Base-by-base conservation (phyloP, 2,329 filamentous ascomycete species). In the Diaporthe sp. region DNA sequence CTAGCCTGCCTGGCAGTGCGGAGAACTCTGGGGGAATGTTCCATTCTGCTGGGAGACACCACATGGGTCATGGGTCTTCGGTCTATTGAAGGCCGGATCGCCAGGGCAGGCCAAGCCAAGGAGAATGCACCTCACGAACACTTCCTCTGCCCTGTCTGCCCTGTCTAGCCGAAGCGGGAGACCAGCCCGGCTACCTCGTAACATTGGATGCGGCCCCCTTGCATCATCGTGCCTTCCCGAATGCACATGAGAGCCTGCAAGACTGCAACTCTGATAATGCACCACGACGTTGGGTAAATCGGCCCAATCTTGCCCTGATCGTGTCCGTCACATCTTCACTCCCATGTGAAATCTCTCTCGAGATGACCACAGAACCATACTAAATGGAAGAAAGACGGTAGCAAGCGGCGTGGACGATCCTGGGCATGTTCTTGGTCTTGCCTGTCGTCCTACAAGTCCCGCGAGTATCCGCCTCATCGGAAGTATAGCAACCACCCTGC, bases 1-100 rank as follows among this genome's bases (percentile, higher is more conserved):
- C 64, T 68, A 68, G 64, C 33, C 45, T 40, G 47, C 9, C 64
- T 54, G 40, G 64, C 33, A 22, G 64, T 68, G 64, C 64, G 64
- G 64, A 68, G 64, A 68, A 68, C 22, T 68, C 64, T 68, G 64
- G 64, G 64, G 64, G 40, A 47, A 54, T 28, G 64, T 33, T 40
- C 64, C 64, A 40, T 22, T 54, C 45, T 68, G 64, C 64, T 68
- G 64, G 64, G 30, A 67, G 47, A 54, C 10, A 28, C 30, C n/a
- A 30, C 47, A 68, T 54, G 64, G 64, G 47, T 54, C 64, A 40
- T 68, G 64, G 64, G 64, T 68, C 33, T 54, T 68, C 64, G 72
- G 72, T 70, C 38, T 42, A 73, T 70, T 33, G 66, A 54, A 54
- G 64, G 25, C 64, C 64, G 64, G 64, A 68, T 68, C 64, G 45